phyloP scores from a whole-genome alignment of 1,284 basidiomycete species.

The Ustilago loliicola region DNA sequence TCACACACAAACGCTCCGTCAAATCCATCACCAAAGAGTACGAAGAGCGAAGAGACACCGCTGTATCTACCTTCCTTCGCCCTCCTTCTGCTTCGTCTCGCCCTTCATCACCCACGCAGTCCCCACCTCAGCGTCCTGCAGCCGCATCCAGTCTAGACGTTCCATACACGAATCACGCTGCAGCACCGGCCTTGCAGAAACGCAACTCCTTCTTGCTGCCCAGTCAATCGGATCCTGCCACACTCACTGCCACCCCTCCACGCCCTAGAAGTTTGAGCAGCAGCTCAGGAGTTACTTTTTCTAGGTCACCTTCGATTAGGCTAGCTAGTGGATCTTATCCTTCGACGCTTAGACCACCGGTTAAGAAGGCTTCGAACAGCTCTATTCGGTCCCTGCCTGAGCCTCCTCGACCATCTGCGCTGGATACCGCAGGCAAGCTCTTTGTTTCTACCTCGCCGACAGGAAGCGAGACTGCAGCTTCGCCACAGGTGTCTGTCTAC shows the following conservation, averaged over 20 bases:
- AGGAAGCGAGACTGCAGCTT: not conserved
- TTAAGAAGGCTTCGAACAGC: conserved; percentile 32
- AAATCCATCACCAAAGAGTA: conserved; percentile 41
- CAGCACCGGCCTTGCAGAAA: conserved; percentile 16
- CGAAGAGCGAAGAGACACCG: conserved; percentile 25
- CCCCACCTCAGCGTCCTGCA: conserved; percentile 2
- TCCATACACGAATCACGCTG: conserved; percentile 3
- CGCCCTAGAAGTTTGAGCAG: conserved; percentile 37
- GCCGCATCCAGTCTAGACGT: conserved; percentile 5
- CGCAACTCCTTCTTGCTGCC: conserved; percentile 30
- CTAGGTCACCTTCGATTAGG: conserved; percentile 46
- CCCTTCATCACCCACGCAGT: conserved; percentile 23
- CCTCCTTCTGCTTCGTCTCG: conserved; percentile 17
- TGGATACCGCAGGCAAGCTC: conserved; percentile 6
- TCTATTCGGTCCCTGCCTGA: conserved; percentile 42
- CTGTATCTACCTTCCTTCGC: conserved; percentile 17
- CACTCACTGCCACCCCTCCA: conserved; percentile 24
- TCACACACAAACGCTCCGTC: conserved; percentile 47
- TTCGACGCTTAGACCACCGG: conserved; percentile 41
- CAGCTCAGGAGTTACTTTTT: conserved; percentile 21
- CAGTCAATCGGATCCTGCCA: conserved; percentile 19
- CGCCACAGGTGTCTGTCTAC: not conserved
- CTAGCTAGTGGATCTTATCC: conserved; percentile 49
- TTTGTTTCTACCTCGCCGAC: not conserved
- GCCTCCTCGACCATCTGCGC: conserved; percentile 10